phyloP scores from a whole-genome alignment of 2,329 filamentous ascomycete genomes.

The Zasmidium citrigriseum region DNA sequence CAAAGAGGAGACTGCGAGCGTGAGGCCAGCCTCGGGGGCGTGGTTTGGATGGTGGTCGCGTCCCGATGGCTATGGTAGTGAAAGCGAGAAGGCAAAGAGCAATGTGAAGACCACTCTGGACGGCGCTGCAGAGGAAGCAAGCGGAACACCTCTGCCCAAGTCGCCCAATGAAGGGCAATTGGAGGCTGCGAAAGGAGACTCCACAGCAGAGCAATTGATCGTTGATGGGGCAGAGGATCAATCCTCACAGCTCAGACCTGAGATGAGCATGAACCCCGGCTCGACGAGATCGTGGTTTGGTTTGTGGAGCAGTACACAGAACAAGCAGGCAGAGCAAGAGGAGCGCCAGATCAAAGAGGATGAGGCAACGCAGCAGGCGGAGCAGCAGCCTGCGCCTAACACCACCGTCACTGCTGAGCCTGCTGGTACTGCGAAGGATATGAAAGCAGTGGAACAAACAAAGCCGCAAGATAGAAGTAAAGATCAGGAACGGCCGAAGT shows the following conservation, averaged over 20 bases:
- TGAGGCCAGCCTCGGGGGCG: conserved; percentile 28
- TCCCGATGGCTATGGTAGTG: conserved; percentile 46
- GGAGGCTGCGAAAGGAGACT: conserved; percentile 4
- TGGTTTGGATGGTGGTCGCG: conserved; percentile 55
- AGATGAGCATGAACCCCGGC: conserved; percentile 23
- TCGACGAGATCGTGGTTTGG: conserved; percentile 49
- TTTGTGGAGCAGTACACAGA: conserved; percentile 51
- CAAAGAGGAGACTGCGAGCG: conserved; percentile 25
- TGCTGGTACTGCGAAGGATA: conserved; percentile 7
- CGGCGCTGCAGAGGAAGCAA: conserved; percentile 39
- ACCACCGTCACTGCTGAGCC: conserved; percentile 12
- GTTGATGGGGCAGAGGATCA: conserved; percentile 6
- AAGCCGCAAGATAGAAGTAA: conserved; percentile 1
- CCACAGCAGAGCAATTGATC: neutral
- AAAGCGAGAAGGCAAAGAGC: conserved; percentile 37
- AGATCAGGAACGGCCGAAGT: conserved; percentile 36
- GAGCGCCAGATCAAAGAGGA: conserved; percentile 22
- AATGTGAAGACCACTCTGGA: conserved; percentile 29
- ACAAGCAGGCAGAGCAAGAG: conserved; percentile 35
- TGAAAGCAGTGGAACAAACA: conserved; percentile 3
- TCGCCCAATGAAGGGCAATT: conserved; percentile 23
- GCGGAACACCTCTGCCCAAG: conserved; percentile 43
- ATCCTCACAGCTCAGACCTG: conserved; percentile 19
- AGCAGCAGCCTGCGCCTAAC: conserved; percentile 21
- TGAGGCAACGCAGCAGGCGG: conserved; percentile 19